Percentiles rank a stretch among this genome's conserved stretches.
These are phyloP conservation scores for Colletotrichum liaoningense DNA, from an alignment of 2,329 filamentous ascomycete species.

Conservation along the genomic window DNA sequence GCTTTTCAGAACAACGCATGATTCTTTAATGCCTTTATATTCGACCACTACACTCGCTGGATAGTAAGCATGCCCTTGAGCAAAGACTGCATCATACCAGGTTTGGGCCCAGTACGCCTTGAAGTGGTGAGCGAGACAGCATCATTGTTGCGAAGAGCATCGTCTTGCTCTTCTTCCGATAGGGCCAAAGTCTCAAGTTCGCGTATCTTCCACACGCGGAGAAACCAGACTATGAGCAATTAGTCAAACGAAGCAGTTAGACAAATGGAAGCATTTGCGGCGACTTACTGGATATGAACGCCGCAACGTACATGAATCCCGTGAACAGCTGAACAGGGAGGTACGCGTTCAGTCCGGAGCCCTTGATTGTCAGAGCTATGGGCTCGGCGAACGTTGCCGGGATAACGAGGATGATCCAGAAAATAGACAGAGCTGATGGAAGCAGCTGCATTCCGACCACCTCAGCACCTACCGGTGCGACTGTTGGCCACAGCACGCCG, in stretches of 20 bases:
- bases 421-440: constrained; percentile 74
- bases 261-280: fast-evolving
- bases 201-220: constrained; percentile 35
- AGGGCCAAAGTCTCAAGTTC: constrained; percentile 27
- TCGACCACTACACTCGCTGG: constrained; percentile 21
- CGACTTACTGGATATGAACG: constrained; percentile 57
- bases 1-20: fast-evolving
- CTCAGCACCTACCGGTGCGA: constrained; percentile 78
- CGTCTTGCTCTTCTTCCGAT: neutral
- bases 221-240: constrained; percentile 28
- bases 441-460: constrained; percentile 77
- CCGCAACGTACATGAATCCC: constrained; percentile 69
- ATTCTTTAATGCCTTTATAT: fast-evolving
- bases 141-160: constrained; percentile 12
- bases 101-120: constrained; percentile 3
- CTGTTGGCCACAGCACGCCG: constrained; percentile 78
- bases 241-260: neutral
- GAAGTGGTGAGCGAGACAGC: constrained; percentile 16
- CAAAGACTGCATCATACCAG: neutral
- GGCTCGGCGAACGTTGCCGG: constrained; percentile 77
- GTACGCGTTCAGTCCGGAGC: constrained; percentile 56
- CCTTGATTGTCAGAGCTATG: constrained; percentile 69
- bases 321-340: constrained; percentile 68
- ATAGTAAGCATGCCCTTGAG: constrained; percentile 13
- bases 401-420: constrained; percentile 78